These are phyloP conservation scores for Penicillium sp. DNA, from an alignment of 2,329 filamentous ascomycete species.

Conservation along the genomic window DNA sequence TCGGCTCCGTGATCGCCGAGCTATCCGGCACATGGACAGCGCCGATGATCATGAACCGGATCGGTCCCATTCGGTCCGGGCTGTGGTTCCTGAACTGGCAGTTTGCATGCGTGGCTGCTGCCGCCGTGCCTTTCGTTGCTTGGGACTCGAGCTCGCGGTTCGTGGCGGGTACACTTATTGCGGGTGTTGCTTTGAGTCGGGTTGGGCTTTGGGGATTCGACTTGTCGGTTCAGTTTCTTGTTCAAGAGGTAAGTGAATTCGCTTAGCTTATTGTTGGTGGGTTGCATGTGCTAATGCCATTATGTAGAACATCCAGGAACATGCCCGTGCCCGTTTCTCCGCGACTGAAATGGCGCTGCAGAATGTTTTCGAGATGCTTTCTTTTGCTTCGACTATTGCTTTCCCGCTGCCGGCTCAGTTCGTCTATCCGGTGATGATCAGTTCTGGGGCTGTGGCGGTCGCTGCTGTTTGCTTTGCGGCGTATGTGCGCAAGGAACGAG, in stretches of 20 bases:
- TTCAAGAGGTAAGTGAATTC: constrained; percentile 53
- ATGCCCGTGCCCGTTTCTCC: constrained; percentile 66
- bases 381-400: constrained; percentile 63
- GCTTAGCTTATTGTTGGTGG: not conserved
- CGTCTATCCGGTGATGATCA: constrained; percentile 60
- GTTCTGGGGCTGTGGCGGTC: constrained; percentile 38
- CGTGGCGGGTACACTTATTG: constrained; percentile 50
- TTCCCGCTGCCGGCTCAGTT: constrained; percentile 65
- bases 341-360: constrained; percentile 65
- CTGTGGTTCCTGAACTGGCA: constrained; percentile 72
- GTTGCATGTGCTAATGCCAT: not conserved
- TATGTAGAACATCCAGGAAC: constrained; percentile 51
- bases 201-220: constrained; percentile 63
- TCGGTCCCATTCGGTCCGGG: constrained; percentile 62
- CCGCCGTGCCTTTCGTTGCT: constrained; percentile 39
- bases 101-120: constrained; percentile 50
- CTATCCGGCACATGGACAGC: constrained; percentile 54
- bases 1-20: constrained; percentile 50
- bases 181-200: constrained; percentile 54
- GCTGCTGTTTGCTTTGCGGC: constrained; percentile 47
- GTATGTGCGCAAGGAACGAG: constrained; percentile 57
- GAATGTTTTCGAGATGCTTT: constrained; percentile 66
- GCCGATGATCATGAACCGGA: constrained; percentile 48
- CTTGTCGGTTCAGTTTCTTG: constrained; percentile 57
- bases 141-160: constrained; percentile 25